Evolutionary conservation across 1,139 yeast species (phyloP), one percentile per base, ranked within the genome.

Genomic region (Kurtzmaniella natalensis): DNA sequence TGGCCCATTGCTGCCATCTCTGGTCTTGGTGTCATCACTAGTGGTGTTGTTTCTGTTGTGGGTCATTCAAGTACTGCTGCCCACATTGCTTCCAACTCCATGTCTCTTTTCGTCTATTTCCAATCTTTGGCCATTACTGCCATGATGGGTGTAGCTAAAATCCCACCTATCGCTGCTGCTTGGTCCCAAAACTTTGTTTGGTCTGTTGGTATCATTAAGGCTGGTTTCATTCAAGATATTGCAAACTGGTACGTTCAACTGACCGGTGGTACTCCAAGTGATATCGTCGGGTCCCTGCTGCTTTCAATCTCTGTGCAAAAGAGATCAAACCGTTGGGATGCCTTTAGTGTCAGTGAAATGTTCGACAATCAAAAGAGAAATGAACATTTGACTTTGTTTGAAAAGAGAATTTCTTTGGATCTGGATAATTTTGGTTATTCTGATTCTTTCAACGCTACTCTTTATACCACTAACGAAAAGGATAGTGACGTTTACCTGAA

Each of bases 101-200:
- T 92, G 61, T 86, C 96, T 1, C 70, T 92, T 43, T 92, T 92
- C 62, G 77, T 88, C 39, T 94, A 92, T 61, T 92, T 92, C 74
- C 99, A 92, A 64, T 78, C 87, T 37, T 72, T 92, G 48, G 96
- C 97, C 20, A 82, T 92, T 44, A 83, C 94, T 17, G 77, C 95
- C 18, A 88, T 92, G 96, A 83, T 89, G 92, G 96, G 95, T 32
- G 97, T 92, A 25, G 76, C 88, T 15, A 71, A 79, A 41, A 85
- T 87, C 18, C 98, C 98, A 7, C 98, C 98, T 5, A 87, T 92
- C 44, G 97, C 97, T 7, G 92, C 96, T 2, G 94, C 97, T 3
- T 92, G 99, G 99, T 81, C 95, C 24, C 96, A 92, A 58, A 92
- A 92, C 64, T 92, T 92, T 67, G 81, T 80, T 63, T 92, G 98